These are phyloP conservation scores for Phanerochaete carnosa DNA, from an alignment of 768 basidiomycete genomes.

Conservation along the genomic window DNA sequence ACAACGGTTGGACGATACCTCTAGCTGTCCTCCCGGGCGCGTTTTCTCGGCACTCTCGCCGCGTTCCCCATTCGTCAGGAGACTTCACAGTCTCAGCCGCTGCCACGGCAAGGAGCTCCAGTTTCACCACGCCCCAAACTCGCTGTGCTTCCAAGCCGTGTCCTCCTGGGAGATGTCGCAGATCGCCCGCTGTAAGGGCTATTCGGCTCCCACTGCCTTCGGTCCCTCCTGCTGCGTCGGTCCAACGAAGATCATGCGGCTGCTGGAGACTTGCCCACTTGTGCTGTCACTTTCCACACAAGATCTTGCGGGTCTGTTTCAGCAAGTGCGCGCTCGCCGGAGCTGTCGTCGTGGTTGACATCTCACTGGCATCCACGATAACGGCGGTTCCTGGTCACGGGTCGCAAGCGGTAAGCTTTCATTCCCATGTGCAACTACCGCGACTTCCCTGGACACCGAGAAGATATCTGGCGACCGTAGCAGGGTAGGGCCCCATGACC, in stretches of 20 bases:
- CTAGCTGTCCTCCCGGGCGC: not conserved
- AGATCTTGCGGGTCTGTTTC: not conserved
- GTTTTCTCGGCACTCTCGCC: not conserved
- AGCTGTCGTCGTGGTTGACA: not conserved
- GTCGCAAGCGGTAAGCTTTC: not conserved
- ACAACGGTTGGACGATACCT: not conserved
- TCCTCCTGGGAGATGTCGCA: not conserved
- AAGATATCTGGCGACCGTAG: not conserved
- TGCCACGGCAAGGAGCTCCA: not conserved
- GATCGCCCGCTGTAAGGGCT: constrained; percentile 3
- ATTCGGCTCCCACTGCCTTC: constrained; percentile 1
- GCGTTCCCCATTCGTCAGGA: not conserved
- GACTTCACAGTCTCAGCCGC: not conserved
- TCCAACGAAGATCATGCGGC: not conserved
- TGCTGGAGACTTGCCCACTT: not conserved
- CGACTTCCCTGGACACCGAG: not conserved
- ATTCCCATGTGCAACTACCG: not conserved
- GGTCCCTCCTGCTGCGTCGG: not conserved
- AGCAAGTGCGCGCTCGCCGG: not conserved
- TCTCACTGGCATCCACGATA: not conserved
- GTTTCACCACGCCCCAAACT: not conserved
- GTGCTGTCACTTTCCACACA: not conserved
- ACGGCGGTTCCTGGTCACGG: not conserved
- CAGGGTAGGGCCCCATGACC: constrained; percentile 7
- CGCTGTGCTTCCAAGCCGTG: not conserved